Evolutionary conservation across 495 filamentous ascomycete genomes (phyloP).

Genomic region (Penicillium pulvis): DNA sequence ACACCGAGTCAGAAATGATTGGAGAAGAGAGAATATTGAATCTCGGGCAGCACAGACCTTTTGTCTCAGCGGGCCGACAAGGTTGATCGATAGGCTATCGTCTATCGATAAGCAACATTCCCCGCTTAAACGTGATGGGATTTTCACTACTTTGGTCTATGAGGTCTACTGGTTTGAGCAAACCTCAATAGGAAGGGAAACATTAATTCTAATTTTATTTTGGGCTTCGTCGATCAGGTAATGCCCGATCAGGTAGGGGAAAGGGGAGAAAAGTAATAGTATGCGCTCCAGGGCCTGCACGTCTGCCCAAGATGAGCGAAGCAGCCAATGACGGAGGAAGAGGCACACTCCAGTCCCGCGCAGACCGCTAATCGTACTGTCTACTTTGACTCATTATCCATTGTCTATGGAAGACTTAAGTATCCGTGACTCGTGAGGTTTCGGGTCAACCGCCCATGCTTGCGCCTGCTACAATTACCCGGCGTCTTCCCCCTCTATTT

Average conservation of each 20-base stretch:
- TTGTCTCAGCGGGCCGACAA: slow-evolving; percentile 15
- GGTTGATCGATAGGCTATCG: slow-evolving; percentile 32
- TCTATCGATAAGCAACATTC: slow-evolving; percentile 24
- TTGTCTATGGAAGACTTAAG: background rate
- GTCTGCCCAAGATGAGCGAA: slow-evolving; percentile 51
- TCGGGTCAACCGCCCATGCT: background rate
- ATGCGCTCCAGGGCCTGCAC: slow-evolving; percentile 44
- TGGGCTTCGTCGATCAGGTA: background rate
- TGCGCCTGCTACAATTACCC: background rate
- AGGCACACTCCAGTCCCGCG: slow-evolving; percentile 32
- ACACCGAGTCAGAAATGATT: slow-evolving; percentile 29
- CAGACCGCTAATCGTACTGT: slow-evolving; percentile 35
- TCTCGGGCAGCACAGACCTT: slow-evolving; percentile 19
- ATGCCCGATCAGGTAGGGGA: slow-evolving; percentile 8
- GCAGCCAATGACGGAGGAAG: slow-evolving; percentile 45
- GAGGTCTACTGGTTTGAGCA: too few species aligned
- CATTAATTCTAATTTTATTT: background rate
- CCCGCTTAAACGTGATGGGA: background rate
- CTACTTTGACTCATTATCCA: slow-evolving; percentile 15
- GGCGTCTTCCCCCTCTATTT: background rate
- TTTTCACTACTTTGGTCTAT: background rate
- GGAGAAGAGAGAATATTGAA: slow-evolving; percentile 11
- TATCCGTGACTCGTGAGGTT: slow-evolving; percentile 1
- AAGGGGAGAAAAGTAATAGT: slow-evolving; percentile 5
- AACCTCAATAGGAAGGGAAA: too few species aligned